Conservation (phyloP, 768 basidiomycete genomes). For the Austroboletus eburneus region DNA sequence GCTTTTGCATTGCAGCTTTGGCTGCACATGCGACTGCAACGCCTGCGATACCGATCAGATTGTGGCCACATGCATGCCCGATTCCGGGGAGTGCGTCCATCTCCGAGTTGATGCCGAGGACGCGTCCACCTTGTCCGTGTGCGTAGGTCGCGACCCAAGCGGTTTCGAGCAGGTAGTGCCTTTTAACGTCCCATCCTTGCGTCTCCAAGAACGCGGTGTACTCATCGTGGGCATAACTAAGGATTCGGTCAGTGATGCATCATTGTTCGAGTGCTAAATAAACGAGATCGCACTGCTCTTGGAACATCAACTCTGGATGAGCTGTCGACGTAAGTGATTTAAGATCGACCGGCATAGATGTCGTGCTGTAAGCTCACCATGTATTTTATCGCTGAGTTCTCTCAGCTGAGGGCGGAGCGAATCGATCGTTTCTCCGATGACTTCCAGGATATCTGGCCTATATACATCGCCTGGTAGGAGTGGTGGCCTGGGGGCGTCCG, state of each 20-base stretch:
- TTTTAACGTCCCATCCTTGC: constrained; percentile 62
- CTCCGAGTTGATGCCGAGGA: constrained; percentile 64
- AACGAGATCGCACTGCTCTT: constrained; percentile 52
- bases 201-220: constrained; percentile 63
- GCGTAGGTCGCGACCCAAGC: constrained; percentile 75
- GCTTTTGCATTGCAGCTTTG: constrained; percentile 56
- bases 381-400: constrained; percentile 63
- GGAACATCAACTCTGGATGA: constrained; percentile 66
- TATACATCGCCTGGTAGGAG: constrained; percentile 36
- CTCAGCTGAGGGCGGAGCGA: constrained; percentile 54
- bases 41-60: constrained; percentile 85
- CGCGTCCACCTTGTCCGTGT: constrained; percentile 67
- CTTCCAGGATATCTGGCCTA: constrained; percentile 55
- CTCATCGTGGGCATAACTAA: constrained; percentile 66
- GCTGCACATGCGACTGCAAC: constrained; percentile 64
- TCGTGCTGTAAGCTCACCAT: constrained; percentile 38
- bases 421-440: constrained; percentile 47
- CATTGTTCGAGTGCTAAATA: background rate
- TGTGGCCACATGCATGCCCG: constrained; percentile 81
- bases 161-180: constrained; percentile 61
- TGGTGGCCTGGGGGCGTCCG: constrained; percentile 19
- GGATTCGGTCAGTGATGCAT: too few species aligned
- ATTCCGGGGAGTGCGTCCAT: constrained; percentile 43
- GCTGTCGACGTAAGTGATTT: constrained; percentile 32
- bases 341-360: background rate